Conservation (phyloP, 2,329 filamentous ascomycete species). For the Pestalotiopsis sp. region DNA sequence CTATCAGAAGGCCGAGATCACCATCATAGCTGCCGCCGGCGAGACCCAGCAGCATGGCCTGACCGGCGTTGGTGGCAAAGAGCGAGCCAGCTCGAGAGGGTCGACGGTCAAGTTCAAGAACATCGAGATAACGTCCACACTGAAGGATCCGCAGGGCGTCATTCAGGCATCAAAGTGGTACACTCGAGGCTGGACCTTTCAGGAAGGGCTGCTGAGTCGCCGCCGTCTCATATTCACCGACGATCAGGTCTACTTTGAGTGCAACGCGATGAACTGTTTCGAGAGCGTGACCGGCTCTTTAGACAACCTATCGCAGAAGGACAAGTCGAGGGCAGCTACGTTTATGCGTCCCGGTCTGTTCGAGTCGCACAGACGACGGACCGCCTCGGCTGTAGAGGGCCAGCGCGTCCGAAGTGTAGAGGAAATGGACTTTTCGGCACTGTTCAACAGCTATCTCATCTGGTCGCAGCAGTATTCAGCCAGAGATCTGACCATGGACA, state of each 20-base stretch:
- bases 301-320: not conserved
- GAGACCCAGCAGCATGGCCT: not conserved
- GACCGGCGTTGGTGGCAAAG: not conserved
- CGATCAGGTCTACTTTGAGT: slow-evolving; percentile 18
- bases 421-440: not conserved
- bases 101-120: not conserved
- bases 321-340: not conserved
- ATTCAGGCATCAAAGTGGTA: slow-evolving; percentile 19
- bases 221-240: slow-evolving; percentile 15
- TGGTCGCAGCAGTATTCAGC: not conserved
- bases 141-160: not conserved
- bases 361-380: not conserved
- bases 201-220: slow-evolving; percentile 14
- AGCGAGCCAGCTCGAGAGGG: not conserved
- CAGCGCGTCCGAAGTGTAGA: not conserved
- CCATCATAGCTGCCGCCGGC: slow-evolving; percentile 11
- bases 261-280: slow-evolving; percentile 10
- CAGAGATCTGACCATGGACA: not conserved
- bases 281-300: not conserved
- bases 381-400: not conserved
- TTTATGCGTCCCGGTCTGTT: not conserved
- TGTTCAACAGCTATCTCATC: not conserved
- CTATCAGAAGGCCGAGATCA: not conserved
- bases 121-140: not conserved
- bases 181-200: slow-evolving; percentile 19